phyloP scores from a whole-genome alignment of 441 rosid genomes.

The Macaranga tanarius region DNA sequence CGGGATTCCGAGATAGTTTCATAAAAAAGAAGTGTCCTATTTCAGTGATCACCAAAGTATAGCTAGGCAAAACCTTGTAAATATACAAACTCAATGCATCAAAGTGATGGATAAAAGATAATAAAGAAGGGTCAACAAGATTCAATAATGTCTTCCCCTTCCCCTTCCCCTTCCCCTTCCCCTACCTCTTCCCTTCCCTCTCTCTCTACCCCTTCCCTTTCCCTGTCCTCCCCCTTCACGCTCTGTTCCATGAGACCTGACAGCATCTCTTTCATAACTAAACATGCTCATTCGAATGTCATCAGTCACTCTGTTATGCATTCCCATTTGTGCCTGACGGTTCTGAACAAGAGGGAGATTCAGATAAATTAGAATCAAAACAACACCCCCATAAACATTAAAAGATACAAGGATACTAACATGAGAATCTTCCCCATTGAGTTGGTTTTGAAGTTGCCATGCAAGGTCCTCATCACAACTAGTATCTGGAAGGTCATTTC shows the following conservation, averaged over 20 bases:
- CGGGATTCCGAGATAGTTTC: background rate
- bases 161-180: conserved; percentile 23
- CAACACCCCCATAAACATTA: background rate
- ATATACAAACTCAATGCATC: background rate
- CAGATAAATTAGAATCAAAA: conserved; percentile 17
- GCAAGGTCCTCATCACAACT: conserved; percentile 76
- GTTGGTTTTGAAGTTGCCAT: conserved; percentile 76
- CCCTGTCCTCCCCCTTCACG: conserved; percentile 47
- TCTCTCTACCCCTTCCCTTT: conserved; percentile 48
- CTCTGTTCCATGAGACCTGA: conserved; percentile 31
- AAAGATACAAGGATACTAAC: conserved; percentile 38
- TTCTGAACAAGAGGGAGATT: conserved; percentile 36
- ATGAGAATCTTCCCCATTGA: conserved; percentile 70
- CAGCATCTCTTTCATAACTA: conserved; percentile 54
- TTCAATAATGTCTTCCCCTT: conserved; percentile 26
- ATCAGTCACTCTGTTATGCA: conserved; percentile 45
- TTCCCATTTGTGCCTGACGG: conserved; percentile 49
- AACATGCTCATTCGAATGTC: conserved; percentile 76
- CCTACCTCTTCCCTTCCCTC: conserved; percentile 42
- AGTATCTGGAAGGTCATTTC: conserved; percentile 41
- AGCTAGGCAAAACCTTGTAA: background rate
- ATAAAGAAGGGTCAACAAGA: background rate
- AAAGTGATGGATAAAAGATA: background rate
- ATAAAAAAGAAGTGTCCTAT: background rate
- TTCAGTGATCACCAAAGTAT: too few relatives aligned